Conservation (phyloP, 2,329 filamentous ascomycete genomes). For the Pezicula radicicola region DNA sequence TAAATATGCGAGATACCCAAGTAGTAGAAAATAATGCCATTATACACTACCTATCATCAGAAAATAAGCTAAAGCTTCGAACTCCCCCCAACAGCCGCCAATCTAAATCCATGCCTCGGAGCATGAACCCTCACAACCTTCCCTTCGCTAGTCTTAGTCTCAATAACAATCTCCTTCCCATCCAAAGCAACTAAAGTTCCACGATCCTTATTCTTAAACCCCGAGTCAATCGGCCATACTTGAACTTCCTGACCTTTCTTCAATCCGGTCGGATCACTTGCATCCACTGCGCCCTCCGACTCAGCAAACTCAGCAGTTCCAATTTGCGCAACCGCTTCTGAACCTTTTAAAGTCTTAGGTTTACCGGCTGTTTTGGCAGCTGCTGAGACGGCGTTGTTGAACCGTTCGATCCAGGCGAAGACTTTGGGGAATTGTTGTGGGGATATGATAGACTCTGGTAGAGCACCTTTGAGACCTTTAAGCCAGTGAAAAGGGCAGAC, state of each 20-base stretch:
- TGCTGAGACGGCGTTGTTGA: slow-evolving; percentile 43
- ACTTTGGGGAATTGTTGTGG: slow-evolving; percentile 52
- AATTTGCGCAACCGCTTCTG: slow-evolving; percentile 49
- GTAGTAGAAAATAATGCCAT: too few relatives aligned
- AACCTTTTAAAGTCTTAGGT: slow-evolving; percentile 45
- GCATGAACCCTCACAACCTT: slow-evolving; percentile 53
- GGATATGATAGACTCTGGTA: slow-evolving; percentile 51
- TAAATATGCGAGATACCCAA: too few relatives aligned
- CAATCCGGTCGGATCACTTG: slow-evolving; percentile 49
- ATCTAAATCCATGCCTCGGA: slow-evolving; percentile 56
- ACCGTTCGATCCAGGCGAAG: slow-evolving; percentile 63
- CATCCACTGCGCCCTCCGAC: slow-evolving; percentile 39
- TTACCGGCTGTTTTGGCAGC: slow-evolving; percentile 36
- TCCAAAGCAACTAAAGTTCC: slow-evolving; percentile 53
- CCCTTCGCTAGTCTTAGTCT: slow-evolving; percentile 40
- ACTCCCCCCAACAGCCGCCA: slow-evolving; percentile 21
- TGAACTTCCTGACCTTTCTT: slow-evolving; percentile 48
- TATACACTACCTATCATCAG: background rate
- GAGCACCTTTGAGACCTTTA: slow-evolving; percentile 47
- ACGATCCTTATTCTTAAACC: slow-evolving; percentile 53
- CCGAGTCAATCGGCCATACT: slow-evolving; percentile 62
- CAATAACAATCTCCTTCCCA: slow-evolving; percentile 54
- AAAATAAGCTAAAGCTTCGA: slow-evolving; percentile 1
- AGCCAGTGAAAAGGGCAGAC: slow-evolving; percentile 70
- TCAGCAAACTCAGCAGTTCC: slow-evolving; percentile 43